phyloP scores from a whole-genome alignment of 768 basidiomycete genomes.

The Clitopilus hobsonii region DNA sequence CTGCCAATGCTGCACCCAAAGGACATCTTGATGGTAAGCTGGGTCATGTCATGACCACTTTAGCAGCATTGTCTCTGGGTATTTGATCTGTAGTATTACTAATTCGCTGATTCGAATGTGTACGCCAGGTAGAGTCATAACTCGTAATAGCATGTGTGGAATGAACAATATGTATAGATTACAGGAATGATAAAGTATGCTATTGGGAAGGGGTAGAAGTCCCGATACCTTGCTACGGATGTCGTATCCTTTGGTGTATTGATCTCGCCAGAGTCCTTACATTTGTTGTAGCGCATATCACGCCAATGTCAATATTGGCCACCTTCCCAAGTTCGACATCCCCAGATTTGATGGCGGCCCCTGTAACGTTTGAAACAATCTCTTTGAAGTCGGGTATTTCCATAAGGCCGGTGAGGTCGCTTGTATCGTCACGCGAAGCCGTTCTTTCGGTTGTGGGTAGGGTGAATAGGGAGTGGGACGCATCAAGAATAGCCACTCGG shows the following conservation, averaged over 20 bases:
- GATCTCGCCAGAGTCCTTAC: conserved; percentile 44
- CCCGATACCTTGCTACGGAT: conserved; percentile 14
- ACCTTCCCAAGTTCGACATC: conserved; percentile 33
- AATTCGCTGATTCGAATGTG: background rate
- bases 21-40: conserved; percentile 4
- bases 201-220: too few relatives aligned
- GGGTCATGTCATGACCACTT: conserved; percentile 9
- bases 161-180: background rate
- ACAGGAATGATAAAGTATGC: too few relatives aligned
- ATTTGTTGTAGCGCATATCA: conserved; percentile 50
- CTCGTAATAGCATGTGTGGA: too few relatives aligned
- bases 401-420: conserved; percentile 35
- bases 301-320: conserved; percentile 55
- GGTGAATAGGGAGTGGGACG: conserved; percentile 54
- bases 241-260: conserved; percentile 44
- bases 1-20: too few relatives aligned
- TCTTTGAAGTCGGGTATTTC: conserved; percentile 58
- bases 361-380: conserved; percentile 47
- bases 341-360: conserved; percentile 27
- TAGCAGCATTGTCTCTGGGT: conserved; percentile 6
- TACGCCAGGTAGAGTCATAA: too few relatives aligned
- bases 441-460: conserved; percentile 9
- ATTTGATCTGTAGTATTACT: conserved; percentile 1
- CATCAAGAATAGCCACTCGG: conserved; percentile 72
- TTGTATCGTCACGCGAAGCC: conserved; percentile 1